Conservation (phyloP, 441 rosid species). For the Mallotus japonicus region DNA sequence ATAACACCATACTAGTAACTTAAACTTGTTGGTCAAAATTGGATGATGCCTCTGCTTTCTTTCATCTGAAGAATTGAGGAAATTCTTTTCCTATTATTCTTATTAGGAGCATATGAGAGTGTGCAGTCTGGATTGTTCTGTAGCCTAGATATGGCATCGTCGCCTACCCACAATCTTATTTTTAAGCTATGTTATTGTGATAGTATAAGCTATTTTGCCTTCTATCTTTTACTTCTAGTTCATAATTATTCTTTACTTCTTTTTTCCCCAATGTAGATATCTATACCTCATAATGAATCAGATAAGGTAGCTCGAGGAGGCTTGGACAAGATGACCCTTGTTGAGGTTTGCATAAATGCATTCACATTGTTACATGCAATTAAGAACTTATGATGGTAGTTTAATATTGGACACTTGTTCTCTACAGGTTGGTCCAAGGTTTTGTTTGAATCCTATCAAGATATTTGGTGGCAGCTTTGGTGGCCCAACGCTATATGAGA, state of each 20-base stretch:
- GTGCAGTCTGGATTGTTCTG: neutral
- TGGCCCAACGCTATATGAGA: constrained; percentile 87
- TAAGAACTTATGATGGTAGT: neutral
- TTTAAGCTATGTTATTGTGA: neutral
- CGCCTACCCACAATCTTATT: neutral
- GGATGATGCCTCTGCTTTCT: neutral
- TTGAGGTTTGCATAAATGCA: constrained; percentile 56
- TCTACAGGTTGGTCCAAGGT: constrained; percentile 87
- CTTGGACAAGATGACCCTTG: constrained; percentile 88
- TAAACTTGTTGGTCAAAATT: neutral
- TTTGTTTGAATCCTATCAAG: constrained; percentile 95
- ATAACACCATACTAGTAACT: too few relatives aligned
- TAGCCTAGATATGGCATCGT: neutral
- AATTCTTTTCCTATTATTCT: neutral
- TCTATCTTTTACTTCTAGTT: neutral
- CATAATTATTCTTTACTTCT: neutral
- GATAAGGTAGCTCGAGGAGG: constrained; percentile 86
- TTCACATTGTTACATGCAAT: neutral
- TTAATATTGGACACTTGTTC: constrained; percentile 10
- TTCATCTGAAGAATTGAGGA: neutral
- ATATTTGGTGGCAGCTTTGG: constrained; percentile 93
- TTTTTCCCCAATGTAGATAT: constrained; percentile 44
- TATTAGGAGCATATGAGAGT: too few relatives aligned
- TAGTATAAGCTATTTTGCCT: neutral
- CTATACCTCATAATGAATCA: constrained; percentile 89